phyloP scores from a whole-genome alignment of 352 stramenopile genomes.

The Peronospora destructor region DNA sequence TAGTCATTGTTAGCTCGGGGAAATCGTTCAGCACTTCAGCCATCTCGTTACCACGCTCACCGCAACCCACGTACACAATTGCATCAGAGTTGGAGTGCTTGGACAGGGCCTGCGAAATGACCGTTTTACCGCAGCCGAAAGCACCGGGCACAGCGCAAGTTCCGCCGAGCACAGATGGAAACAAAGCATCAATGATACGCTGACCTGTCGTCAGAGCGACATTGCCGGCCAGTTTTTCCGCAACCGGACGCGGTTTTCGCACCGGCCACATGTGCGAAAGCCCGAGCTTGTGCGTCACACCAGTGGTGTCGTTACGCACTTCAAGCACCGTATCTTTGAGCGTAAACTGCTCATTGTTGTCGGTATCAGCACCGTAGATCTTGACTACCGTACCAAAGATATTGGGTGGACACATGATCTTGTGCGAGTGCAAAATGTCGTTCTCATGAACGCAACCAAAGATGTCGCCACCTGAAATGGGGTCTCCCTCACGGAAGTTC shows the following conservation, averaged over 20 bases:
- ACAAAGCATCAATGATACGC: conserved; percentile 98
- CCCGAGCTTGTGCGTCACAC: conserved; percentile 92
- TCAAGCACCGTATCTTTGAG: conserved; percentile 98
- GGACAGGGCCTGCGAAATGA: conserved; percentile 98
- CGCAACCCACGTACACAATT: conserved; percentile 99
- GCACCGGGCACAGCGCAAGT: conserved; percentile 98
- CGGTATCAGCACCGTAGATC: conserved; percentile 93
- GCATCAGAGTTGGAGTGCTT: conserved; percentile 99
- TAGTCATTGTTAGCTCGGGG: conserved; percentile 98
- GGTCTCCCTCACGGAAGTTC: conserved; percentile 90
- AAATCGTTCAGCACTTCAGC: conserved; percentile 98
- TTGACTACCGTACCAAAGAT: conserved; percentile 98
- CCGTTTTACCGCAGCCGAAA: conserved; percentile 99
- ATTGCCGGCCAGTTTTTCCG: conserved; percentile 98
- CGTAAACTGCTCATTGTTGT: conserved; percentile 94
- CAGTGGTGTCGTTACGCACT: conserved; percentile 94
- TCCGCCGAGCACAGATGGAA: conserved; percentile 97
- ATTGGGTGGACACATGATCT: conserved; percentile 99
- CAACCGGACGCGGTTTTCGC: conserved; percentile 94
- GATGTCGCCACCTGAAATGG: conserved; percentile 96
- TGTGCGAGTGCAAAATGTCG: conserved; percentile 97
- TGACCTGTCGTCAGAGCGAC: conserved; percentile 96
- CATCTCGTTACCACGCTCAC: conserved; percentile 99
- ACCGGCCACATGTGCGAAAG: conserved; percentile 98
- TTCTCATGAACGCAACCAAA: conserved; percentile 99